Evolutionary conservation across 2,329 filamentous ascomycete species (phyloP), one percentile per base, ranked within the genome.

Genomic region (Epichloe scottii): DNA sequence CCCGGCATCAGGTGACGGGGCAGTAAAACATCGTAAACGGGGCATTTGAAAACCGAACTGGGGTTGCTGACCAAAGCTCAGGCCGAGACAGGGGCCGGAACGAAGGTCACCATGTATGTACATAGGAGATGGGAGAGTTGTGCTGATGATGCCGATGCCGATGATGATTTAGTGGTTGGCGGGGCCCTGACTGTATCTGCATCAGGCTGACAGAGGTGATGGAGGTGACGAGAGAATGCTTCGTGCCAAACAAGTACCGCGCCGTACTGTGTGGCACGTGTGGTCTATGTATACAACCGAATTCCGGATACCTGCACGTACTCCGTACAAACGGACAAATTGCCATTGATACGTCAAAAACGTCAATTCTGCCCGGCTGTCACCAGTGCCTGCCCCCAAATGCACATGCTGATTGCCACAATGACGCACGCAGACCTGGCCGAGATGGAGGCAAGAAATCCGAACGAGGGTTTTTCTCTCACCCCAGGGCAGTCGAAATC

Each of bases 1-100:
- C 41, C 15, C 34, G 42, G n/a, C 35, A 50, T 55, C 52, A 55
- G 50, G 52, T 55, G 51, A 55, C 45, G 50, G 49, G 51, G 23
- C 34, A 33, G 47, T n/a, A 40, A 49, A 40, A 45, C 48, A 44
- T 53, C 39, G 40, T 33, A 15, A 40, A 50, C 43, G 50, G 50
- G 35, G 47, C 44, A 26, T 46, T 39, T 43, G 21, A 34, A 37
- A 43, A 41, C 42, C 17, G 15, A 30, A 19, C 50, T 47, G 50
- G 6, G 41, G 19, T 39, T 50, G 52, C 52, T 54, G 52, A 49
- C 52, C 47, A 41, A 48, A 48, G 50, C 50, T 48, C 44, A 44
- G 51, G 41, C 51, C 53, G 51, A 38, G 48, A 54, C 48, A 40
- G 53, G 53, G 53, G 41, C 51, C 40, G 48, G 23, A 45, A 43